These are phyloP conservation scores for Penicillium coffeae DNA, from an alignment of 495 filamentous ascomycete species.

Conservation along the genomic window DNA sequence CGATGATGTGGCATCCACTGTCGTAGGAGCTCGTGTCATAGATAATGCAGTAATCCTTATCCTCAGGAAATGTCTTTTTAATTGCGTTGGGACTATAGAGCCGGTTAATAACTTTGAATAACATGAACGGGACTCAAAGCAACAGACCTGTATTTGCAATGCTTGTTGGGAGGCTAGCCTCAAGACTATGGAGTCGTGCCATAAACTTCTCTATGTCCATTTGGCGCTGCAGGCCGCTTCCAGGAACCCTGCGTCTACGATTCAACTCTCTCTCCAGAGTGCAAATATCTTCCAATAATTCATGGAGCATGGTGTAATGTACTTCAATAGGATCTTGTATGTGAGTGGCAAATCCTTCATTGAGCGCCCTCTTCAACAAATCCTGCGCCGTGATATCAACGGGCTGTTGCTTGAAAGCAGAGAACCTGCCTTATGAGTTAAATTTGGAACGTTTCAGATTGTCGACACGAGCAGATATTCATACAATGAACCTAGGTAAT, in stretches of 20 bases:
- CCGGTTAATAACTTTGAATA: not conserved
- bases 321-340: not conserved
- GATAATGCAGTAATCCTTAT: not conserved
- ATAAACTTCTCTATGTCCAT: not conserved
- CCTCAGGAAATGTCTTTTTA: not conserved
- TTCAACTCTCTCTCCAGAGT: not conserved
- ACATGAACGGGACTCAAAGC: not conserved
- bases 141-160: not conserved
- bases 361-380: not conserved
- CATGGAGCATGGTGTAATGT: not conserved
- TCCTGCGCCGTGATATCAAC: not conserved
- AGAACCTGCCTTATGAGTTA: not conserved
- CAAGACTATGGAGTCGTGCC: not conserved
- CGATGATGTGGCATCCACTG: not conserved
- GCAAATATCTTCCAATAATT: not conserved
- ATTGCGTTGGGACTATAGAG: not conserved
- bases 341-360: not conserved
- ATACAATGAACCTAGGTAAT: not conserved
- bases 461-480: not conserved
- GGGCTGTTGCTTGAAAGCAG: not conserved
- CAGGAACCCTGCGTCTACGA: not conserved
- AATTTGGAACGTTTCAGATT: not conserved
- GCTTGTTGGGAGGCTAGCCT: not conserved
- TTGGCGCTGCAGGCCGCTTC: not conserved
- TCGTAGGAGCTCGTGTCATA: not conserved